Percentiles rank a stretch among this genome's conserved stretches.
These are phyloP conservation scores for Botrytis paeoniae DNA, from an alignment of 2,329 filamentous ascomycete species.

Conservation along the genomic window DNA sequence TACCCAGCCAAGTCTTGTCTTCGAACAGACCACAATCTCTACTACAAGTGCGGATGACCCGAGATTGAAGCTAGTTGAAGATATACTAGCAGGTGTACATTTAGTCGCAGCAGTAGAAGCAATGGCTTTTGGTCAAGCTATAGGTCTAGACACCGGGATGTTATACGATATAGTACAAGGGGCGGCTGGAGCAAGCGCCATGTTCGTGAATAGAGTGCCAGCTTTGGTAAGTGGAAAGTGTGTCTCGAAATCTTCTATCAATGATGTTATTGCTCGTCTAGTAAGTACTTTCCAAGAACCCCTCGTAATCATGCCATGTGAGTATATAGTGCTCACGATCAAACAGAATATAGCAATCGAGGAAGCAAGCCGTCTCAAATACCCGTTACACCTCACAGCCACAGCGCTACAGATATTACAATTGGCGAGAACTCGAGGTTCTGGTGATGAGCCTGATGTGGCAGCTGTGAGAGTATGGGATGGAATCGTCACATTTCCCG, in stretches of 20 bases:
- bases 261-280: constrained; percentile 41
- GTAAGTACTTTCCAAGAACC: background rate
- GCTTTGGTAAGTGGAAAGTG: constrained; percentile 41
- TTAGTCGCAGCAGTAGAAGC: constrained; percentile 55
- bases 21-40: constrained; percentile 26
- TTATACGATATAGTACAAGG: constrained; percentile 48
- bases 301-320: background rate
- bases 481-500: constrained; percentile 3
- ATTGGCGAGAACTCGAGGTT: constrained; percentile 37
- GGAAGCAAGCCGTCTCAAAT: constrained; percentile 36
- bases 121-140: constrained; percentile 52
- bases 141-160: constrained; percentile 50
- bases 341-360: constrained; percentile 38
- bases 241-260: constrained; percentile 38
- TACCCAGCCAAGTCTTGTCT: constrained; percentile 25
- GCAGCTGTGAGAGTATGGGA: constrained; percentile 44
- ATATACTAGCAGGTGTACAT: constrained; percentile 54
- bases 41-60: constrained; percentile 28
- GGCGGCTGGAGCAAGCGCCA: constrained; percentile 40
- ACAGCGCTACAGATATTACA: constrained; percentile 41
- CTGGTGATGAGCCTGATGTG: constrained; percentile 39
- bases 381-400: constrained; percentile 40
- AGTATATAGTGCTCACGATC: constrained; percentile 25
- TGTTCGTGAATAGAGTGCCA: constrained; percentile 41
- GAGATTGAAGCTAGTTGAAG: constrained; percentile 50